Conservation (phyloP, 1,284 basidiomycete genomes). For the Tilletia horrida region DNA sequence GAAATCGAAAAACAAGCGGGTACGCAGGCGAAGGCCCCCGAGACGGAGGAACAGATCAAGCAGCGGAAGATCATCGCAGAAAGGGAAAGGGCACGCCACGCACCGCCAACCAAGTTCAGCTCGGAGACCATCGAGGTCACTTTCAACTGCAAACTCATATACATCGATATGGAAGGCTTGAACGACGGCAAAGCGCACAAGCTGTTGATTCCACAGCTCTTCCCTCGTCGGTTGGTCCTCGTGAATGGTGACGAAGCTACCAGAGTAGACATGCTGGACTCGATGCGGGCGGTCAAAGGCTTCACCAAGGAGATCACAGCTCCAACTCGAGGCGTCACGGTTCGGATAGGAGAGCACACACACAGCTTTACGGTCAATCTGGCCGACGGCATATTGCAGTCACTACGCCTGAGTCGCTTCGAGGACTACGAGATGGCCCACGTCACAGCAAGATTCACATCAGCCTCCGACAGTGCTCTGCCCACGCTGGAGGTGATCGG, state of each 20-base stretch:
- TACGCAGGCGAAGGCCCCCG: conserved; percentile 6
- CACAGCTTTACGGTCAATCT: conserved; percentile 90
- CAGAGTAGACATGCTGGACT: conserved; percentile 26
- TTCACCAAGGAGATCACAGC: conserved; percentile 88
- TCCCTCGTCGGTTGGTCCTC: conserved; percentile 65
- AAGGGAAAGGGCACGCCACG: conserved; percentile 84
- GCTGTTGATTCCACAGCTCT: conserved; percentile 91
- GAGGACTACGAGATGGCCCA: conserved; percentile 95
- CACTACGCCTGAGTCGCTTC: conserved; percentile 86
- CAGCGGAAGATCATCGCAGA: conserved; percentile 68
- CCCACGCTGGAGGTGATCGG: conserved; percentile 57
- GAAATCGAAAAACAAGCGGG: conserved; percentile 26
- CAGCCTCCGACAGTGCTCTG: conserved; percentile 71
- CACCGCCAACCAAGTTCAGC: conserved; percentile 88
- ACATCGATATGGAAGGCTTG: conserved; percentile 90
- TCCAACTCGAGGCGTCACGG: conserved; percentile 68
- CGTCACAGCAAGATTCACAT: conserved; percentile 76
- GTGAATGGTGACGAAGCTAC: conserved; percentile 43
- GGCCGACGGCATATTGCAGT: conserved; percentile 76
- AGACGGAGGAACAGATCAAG: conserved; percentile 19
- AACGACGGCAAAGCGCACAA: conserved; percentile 95
- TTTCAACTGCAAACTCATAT: conserved; percentile 77
- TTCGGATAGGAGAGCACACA: conserved; percentile 91
- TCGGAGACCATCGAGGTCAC: conserved; percentile 71
- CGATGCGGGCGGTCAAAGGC: conserved; percentile 31